Evolutionary conservation across 2,329 filamentous ascomycete species (phyloP).

Genomic region (Botryotinia convoluta): DNA sequence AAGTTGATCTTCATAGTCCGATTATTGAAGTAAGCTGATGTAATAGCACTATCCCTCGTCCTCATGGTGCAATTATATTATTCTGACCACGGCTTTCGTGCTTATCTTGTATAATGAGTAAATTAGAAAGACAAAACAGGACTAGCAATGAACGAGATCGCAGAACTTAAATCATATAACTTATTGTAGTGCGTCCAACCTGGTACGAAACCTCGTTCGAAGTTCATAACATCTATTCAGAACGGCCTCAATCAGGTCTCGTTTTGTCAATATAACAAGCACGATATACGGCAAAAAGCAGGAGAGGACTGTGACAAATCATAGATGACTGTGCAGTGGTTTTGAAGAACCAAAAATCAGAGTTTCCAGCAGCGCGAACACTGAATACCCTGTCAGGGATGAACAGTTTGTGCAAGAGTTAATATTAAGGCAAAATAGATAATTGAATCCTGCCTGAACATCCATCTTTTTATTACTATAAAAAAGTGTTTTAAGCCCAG

Average conservation of each 20-base stretch:
- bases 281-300: background rate
- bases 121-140: background rate
- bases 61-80: background rate
- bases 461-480: background rate
- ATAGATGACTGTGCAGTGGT: background rate
- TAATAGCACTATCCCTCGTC: background rate
- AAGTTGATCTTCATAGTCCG: background rate
- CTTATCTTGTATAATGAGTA: background rate
- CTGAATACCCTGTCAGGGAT: background rate
- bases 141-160: background rate
- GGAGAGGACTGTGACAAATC: background rate
- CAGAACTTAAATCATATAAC: background rate
- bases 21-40: background rate
- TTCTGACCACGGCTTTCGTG: background rate
- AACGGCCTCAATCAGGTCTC: background rate
- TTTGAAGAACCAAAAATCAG: background rate
- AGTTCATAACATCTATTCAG: too few relatives aligned
- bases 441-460: background rate
- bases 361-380: background rate
- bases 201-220: too few relatives aligned
- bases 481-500: background rate
- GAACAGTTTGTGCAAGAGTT: background rate
- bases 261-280: background rate
- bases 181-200: background rate
- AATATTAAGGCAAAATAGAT: background rate